phyloP scores from a whole-genome alignment of 139 green algal genomes.

The Auxenochlorella protothecoides region DNA sequence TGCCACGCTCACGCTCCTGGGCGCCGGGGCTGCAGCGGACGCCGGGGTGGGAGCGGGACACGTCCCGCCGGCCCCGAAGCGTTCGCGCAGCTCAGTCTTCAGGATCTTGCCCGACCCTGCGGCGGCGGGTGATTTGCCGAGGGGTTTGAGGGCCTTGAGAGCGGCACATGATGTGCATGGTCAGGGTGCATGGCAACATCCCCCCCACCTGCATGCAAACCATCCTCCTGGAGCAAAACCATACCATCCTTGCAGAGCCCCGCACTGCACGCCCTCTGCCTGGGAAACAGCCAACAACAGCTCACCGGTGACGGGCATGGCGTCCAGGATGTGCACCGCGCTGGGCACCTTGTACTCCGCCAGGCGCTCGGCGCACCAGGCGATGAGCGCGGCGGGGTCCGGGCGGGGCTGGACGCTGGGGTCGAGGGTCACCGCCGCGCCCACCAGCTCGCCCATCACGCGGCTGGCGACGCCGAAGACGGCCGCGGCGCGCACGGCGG shows the following conservation, averaged over 20 bases:
- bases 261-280: no score
- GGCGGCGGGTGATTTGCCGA: no score
- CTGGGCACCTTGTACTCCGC: conserved; percentile 74
- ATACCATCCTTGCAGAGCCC: no score
- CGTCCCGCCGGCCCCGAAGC: conserved; percentile 47
- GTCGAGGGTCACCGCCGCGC: conserved; percentile 26
- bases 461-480: conserved; percentile 64
- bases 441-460: conserved; percentile 61
- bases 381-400: conserved; percentile 32
- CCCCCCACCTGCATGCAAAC: no score
- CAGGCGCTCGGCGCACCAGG: conserved; percentile 54
- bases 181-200: no score
- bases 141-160: no score
- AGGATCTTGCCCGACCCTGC: conserved; percentile 71
- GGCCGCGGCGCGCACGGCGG: conserved; percentile 51
- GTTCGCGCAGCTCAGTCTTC: conserved; percentile 52
- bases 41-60: conserved; percentile 24
- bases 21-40: neutral
- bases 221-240: no score
- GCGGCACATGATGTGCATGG: no score
- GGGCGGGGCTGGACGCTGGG: neutral
- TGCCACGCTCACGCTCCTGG: neutral
- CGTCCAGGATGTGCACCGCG: conserved; percentile 48
- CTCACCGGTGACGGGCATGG: conserved; percentile 49
- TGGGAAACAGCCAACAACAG: neutral